Conservation (phyloP, 805 yeast genomes). For the Scheffersomyces amazonensis region DNA sequence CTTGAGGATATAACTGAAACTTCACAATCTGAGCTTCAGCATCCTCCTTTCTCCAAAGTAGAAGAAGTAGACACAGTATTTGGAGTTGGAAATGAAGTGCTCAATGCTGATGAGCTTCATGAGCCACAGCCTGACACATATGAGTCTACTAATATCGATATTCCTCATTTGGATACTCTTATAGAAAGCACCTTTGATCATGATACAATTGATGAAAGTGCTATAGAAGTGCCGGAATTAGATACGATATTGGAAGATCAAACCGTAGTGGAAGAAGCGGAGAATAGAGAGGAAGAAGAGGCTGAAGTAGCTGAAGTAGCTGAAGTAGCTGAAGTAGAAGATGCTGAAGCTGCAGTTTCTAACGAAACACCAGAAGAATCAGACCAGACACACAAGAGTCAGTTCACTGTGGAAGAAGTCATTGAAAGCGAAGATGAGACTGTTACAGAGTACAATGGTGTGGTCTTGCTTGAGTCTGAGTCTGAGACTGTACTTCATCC, state of each 20-base stretch:
- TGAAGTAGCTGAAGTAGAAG: background rate
- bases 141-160: background rate
- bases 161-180: background rate
- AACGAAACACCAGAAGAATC: too few relatives aligned
- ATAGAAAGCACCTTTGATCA: background rate
- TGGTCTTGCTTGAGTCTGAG: background rate
- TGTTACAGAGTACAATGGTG: background rate
- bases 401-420: background rate
- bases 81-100: too few relatives aligned
- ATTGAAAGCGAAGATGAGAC: background rate
- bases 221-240: slow-evolving; percentile 1
- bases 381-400: too few relatives aligned
- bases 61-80: too few relatives aligned
- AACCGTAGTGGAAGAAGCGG: background rate
- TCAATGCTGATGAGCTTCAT: too few relatives aligned
- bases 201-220: background rate
- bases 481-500: background rate
- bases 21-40: too few relatives aligned
- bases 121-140: too few relatives aligned
- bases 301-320: too few relatives aligned
- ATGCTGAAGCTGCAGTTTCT: too few relatives aligned
- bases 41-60: too few relatives aligned
- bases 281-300: too few relatives aligned
- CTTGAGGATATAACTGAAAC: too few relatives aligned
- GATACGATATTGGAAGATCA: background rate